phyloP scores from a whole-genome alignment of 2,329 filamentous ascomycete species.

The Scedosporium boydii region DNA sequence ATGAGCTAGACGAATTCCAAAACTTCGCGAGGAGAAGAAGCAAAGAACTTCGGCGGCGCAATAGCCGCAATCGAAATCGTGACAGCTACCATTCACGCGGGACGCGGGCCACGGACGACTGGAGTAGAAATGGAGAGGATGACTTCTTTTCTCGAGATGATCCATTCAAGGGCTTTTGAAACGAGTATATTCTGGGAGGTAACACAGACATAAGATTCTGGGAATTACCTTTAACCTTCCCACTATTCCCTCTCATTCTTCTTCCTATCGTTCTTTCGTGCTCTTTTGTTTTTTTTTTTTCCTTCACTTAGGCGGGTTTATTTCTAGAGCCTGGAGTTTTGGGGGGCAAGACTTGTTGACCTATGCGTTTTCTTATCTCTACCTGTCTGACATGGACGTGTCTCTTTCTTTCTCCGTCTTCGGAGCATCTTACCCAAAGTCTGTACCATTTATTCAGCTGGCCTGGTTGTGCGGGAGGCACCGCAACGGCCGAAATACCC shows the following conservation, averaged over 20 bases:
- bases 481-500: background rate
- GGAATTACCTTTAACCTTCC: background rate
- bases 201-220: too few relatives aligned
- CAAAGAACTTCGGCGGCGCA: conserved; percentile 42
- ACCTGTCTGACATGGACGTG: background rate
- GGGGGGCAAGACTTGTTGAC: background rate
- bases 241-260: conserved; percentile 3
- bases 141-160: conserved; percentile 47
- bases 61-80: conserved; percentile 43
- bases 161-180: conserved; percentile 52
- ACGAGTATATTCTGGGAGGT: background rate
- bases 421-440: background rate
- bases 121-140: conserved; percentile 33
- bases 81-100: conserved; percentile 40
- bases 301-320: background rate
- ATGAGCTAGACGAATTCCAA: conserved; percentile 41
- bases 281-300: background rate
- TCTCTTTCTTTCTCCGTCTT: background rate
- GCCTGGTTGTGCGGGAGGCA: background rate
- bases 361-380: background rate
- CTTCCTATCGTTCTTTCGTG: background rate
- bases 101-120: conserved; percentile 34
- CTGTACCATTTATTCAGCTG: background rate
- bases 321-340: background rate
- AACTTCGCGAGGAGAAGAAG: conserved; percentile 40